These are phyloP conservation scores for Cucurbita moschata DNA, from an alignment of 306 rosid genomes.

Conservation along the genomic window DNA sequence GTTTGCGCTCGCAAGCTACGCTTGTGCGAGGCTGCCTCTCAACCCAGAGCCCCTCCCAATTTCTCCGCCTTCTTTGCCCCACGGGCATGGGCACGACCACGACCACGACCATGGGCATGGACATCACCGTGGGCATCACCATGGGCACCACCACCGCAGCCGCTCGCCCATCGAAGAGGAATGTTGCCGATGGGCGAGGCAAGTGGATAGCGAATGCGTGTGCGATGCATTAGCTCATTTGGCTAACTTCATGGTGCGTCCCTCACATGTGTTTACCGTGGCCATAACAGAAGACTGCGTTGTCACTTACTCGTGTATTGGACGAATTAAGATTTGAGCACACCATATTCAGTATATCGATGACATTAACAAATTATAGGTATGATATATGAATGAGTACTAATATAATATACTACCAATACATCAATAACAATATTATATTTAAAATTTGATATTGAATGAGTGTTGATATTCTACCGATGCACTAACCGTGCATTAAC, in stretches of 20 bases:
- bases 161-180: constrained; percentile 23
- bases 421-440: too few relatives aligned
- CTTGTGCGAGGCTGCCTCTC: constrained; percentile 42
- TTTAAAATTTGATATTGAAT: too few relatives aligned
- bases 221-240: constrained; percentile 45
- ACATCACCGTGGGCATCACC: neutral
- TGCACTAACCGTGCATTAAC: too few relatives aligned
- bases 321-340: constrained; percentile 14
- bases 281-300: constrained; percentile 34
- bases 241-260: constrained; percentile 55
- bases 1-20: constrained; percentile 53
- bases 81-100: neutral
- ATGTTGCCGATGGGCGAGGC: constrained; percentile 63
- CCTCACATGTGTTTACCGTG: constrained; percentile 42
- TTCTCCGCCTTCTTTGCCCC: constrained; percentile 15
- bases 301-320: constrained; percentile 43
- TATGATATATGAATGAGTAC: too few relatives aligned
- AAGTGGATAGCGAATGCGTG: constrained; percentile 50
- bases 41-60: constrained; percentile 8
- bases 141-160: constrained; percentile 11
- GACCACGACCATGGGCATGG: neutral
- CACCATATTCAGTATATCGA: too few relatives aligned
- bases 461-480: too few relatives aligned
- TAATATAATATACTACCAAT: too few relatives aligned
- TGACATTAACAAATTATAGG: too few relatives aligned